Conservation (phyloP, 2,329 filamentous ascomycete genomes). For the Pestalotiopsis sp. region DNA sequence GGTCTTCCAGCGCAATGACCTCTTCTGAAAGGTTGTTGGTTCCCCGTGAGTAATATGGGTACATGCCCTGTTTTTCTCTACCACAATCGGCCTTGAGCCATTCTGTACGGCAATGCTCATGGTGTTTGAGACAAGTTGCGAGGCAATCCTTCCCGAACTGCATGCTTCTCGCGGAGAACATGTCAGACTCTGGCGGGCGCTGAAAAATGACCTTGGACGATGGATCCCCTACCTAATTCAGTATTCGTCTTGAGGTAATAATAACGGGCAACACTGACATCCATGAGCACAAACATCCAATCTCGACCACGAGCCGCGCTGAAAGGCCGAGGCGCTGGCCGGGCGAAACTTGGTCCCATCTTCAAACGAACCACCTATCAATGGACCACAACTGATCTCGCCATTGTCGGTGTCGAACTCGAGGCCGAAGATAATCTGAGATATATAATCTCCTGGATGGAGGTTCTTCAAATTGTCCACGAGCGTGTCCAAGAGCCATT, state of each 20-base stretch:
- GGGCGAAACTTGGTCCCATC: neutral
- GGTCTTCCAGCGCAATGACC: neutral
- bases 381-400: neutral
- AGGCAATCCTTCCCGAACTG: neutral
- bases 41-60: neutral
- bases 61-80: neutral
- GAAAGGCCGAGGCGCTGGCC: neutral
- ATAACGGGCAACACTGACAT: neutral
- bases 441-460: neutral
- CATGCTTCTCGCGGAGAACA: constrained; percentile 1
- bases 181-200: neutral
- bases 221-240: neutral
- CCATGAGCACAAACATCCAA: neutral
- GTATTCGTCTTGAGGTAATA: neutral
- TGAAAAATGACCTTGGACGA: neutral
- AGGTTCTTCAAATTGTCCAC: neutral
- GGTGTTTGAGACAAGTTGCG: neutral
- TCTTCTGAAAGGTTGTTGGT: neutral
- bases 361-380: neutral
- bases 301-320: neutral
- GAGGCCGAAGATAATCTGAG: neutral
- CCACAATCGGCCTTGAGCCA: neutral
- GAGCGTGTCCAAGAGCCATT: neutral
- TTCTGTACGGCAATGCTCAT: constrained; percentile 3
- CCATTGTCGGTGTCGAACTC: neutral